Percentiles rank a stretch among this genome's conserved stretches.
phyloP scores from a whole-genome alignment of 2,329 filamentous ascomycete species.

The Trichoderma guizhouense region DNA sequence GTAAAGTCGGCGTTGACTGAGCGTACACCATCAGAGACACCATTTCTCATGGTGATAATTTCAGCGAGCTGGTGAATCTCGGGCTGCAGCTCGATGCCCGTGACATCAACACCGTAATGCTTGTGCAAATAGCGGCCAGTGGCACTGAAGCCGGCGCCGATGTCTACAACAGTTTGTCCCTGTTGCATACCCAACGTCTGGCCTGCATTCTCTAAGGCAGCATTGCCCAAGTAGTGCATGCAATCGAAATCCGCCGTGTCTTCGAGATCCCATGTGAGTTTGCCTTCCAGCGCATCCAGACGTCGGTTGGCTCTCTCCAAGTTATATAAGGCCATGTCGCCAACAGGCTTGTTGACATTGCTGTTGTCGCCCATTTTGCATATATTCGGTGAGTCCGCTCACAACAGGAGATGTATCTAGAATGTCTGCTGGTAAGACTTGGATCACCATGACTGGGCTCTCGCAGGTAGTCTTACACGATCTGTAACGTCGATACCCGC shows the following conservation, averaged over 20 bases:
- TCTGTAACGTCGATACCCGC: not conserved
- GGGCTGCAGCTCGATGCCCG: not conserved
- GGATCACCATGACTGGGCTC: not conserved
- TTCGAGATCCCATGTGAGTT: not conserved
- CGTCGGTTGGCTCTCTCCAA: not conserved
- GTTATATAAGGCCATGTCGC: not conserved
- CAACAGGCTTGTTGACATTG: not conserved
- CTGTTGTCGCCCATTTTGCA: not conserved
- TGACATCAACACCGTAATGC: not conserved
- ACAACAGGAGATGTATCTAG: not conserved
- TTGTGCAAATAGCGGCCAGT: conserved; percentile 3
- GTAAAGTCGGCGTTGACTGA: conserved; percentile 4
- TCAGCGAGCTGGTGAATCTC: not conserved
- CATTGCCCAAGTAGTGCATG: conserved; percentile 3
- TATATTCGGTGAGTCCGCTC: not conserved
- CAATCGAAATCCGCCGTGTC: conserved; percentile 8
- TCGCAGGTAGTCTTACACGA: not conserved
- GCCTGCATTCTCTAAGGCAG: not conserved
- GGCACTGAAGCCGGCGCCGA: conserved; percentile 1
- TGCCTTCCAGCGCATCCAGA: not conserved
- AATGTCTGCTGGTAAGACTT: not conserved
- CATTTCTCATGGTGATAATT: not conserved
- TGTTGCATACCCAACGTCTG: not conserved
- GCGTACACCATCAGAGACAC: not conserved
- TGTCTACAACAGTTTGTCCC: not conserved